phyloP scores from a whole-genome alignment of 345 rosid species.

The Brassica napus region DNA sequence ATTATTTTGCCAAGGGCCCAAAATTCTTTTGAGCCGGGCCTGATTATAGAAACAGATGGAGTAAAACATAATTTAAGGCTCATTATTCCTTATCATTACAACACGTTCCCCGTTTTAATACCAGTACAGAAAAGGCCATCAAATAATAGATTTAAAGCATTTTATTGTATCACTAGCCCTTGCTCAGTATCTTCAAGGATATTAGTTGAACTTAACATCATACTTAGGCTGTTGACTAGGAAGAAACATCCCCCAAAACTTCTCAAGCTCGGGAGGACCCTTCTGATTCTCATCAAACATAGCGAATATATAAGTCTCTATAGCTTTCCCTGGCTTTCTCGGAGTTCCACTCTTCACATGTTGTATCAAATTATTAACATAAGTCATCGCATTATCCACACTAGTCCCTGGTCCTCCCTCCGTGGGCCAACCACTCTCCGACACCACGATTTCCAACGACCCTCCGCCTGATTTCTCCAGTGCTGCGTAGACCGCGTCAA shows the following conservation, averaged over 20 bases:
- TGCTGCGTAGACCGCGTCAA: conserved; percentile 33
- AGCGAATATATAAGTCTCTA: conserved; percentile 58
- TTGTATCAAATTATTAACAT: conserved; percentile 42
- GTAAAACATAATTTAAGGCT: no score
- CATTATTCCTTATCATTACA: no score
- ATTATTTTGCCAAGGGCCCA: no score
- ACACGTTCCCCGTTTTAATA: no score
- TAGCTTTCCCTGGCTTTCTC: conserved; percentile 43
- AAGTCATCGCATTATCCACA: conserved; percentile 38
- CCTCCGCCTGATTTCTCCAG: conserved; percentile 41
- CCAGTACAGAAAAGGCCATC: background rate
- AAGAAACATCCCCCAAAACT: conserved; percentile 51
- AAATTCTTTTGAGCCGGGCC: no score
- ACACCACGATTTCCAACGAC: conserved; percentile 43
- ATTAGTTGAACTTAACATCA: conserved; percentile 37
- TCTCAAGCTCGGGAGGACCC: conserved; percentile 49
- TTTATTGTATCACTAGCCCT: conserved; percentile 3
- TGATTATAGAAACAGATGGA: no score
- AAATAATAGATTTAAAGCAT: conserved; percentile 24
- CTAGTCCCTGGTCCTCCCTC: conserved; percentile 26
- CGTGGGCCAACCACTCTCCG: conserved; percentile 50
- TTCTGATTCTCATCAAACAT: conserved; percentile 53
- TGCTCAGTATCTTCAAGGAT: background rate
- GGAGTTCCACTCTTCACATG: conserved; percentile 47
- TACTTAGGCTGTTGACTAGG: conserved; percentile 54